Percentiles rank a stretch among this genome's conserved stretches.
These are phyloP conservation scores for Aquanectria penicillioides DNA, from an alignment of 2,329 filamentous ascomycete genomes.

Conservation along the genomic window DNA sequence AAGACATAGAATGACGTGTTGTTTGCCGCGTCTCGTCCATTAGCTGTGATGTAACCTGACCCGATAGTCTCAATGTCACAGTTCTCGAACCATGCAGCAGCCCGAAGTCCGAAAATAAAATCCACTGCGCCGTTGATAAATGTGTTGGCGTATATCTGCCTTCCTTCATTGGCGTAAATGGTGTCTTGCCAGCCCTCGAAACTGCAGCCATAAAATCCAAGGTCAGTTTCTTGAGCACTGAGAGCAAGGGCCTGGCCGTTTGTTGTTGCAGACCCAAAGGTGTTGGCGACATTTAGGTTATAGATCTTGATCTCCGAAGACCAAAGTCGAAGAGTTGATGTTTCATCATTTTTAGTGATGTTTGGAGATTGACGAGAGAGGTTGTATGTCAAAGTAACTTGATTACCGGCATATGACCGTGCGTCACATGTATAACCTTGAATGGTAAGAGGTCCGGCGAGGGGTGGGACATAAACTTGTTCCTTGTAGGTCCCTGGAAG, in stretches of 20 bases:
- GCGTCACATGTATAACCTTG: constrained; percentile 64
- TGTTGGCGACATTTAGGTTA: constrained; percentile 66
- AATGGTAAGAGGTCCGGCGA: constrained; percentile 64
- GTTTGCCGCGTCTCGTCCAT: background rate
- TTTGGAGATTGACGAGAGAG: constrained; percentile 56
- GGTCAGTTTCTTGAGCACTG: constrained; percentile 53
- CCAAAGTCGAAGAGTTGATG: constrained; percentile 55
- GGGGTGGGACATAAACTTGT: constrained; percentile 59
- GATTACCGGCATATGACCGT: constrained; percentile 62
- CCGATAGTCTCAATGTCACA: constrained; percentile 44
- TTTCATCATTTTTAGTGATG: constrained; percentile 64
- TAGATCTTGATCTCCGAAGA: constrained; percentile 65
- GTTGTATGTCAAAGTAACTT: constrained; percentile 61
- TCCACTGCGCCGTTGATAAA: constrained; percentile 60
- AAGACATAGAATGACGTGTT: constrained; percentile 4
- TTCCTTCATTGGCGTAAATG: constrained; percentile 55
- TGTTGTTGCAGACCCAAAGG: constrained; percentile 57
- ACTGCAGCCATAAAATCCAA: constrained; percentile 58
- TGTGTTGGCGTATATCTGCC: constrained; percentile 57
- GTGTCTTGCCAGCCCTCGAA: constrained; percentile 63
- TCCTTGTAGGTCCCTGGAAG: constrained; percentile 55
- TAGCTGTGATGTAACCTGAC: background rate
- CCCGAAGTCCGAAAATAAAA: constrained; percentile 59
- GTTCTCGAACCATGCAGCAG: constrained; percentile 56
- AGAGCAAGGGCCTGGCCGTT: constrained; percentile 60